Conservation (phyloP, 1,284 basidiomycete genomes). For the Trametes polyzona region DNA sequence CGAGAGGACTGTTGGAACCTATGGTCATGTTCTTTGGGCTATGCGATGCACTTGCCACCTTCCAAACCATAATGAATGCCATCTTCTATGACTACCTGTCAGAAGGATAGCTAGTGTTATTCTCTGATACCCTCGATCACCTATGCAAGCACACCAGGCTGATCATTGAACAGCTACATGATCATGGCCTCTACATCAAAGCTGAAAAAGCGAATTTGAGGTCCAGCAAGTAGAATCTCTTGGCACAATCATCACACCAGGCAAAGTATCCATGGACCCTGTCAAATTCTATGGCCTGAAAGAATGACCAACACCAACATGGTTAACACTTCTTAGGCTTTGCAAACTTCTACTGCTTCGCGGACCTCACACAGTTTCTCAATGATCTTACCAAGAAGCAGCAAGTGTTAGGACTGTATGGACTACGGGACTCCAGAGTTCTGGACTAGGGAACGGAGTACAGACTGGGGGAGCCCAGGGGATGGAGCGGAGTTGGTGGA, state of each 20-base stretch:
- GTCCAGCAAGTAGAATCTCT: not conserved
- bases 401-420: no score
- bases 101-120: not conserved
- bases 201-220: not conserved
- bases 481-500: no score
- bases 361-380: no score
- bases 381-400: no score
- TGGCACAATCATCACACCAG: not conserved
- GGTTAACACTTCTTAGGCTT: no score
- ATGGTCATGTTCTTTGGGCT: constrained; percentile 23
- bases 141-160: not conserved
- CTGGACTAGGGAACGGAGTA: no score
- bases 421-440: no score
- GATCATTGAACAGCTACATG: not conserved
- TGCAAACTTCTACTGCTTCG: no score
- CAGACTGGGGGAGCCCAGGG: no score
- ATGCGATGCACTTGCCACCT: constrained; percentile 21
- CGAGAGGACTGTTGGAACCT: constrained; percentile 15
- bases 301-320: no score
- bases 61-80: constrained; percentile 21
- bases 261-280: not conserved
- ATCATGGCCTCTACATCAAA: not conserved
- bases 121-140: not conserved
- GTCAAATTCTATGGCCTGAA: no score
- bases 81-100: no score